Evolutionary conservation across 176 grass and related monocot genomes (phyloP), one percentile per base, ranked within the genome.

Genomic region (Cymbopogon citratus): DNA sequence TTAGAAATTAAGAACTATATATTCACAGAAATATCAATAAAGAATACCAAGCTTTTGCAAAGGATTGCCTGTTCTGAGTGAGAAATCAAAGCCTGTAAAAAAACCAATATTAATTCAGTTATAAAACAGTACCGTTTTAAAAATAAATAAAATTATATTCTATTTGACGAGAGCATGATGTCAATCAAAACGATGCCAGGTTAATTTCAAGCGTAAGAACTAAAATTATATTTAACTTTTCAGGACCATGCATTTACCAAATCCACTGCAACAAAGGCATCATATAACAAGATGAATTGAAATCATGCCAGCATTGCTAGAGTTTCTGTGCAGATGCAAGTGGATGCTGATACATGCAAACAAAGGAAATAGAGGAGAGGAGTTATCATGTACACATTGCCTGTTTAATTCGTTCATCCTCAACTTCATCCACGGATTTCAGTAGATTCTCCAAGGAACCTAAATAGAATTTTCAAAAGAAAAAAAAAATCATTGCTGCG

Each of bases 361-460:
- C 28, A 41, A 13, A 14, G 26, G 12, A 63, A 6, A 63, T 25
- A 27, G 2, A 38, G 7, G 21, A 62, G 51, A 76, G 25, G 31
- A 63, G 5, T 5, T 33, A 31, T 79, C 19, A 19, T 44, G 64
- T 77, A 66, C 27, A 68, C 14, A 19, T 29, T 69, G 95, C 90
- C 92, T 95, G 83, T 88, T 88, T 95, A 79, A 93, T 81, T 67
- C 93, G 83, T 73, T 93, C 85, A 2, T 98, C 92, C 67, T 95
- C 86, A 48, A 98, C 86, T 90, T 91, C 76, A 85, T 95, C 63
- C 69, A 93, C 87, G 75, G 79, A 90, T 63, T 80, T 80, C 85
- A 95, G 77, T 39, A 98, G 77, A 88, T 95, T 98, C 69, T 95
- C 96, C 87, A 98, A 84, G 61, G 92, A 98, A 85, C 96, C 96